Evolutionary conservation across 2,329 filamentous ascomycete genomes (phyloP).

Genomic region (Plectosphaerella cucumerina): DNA sequence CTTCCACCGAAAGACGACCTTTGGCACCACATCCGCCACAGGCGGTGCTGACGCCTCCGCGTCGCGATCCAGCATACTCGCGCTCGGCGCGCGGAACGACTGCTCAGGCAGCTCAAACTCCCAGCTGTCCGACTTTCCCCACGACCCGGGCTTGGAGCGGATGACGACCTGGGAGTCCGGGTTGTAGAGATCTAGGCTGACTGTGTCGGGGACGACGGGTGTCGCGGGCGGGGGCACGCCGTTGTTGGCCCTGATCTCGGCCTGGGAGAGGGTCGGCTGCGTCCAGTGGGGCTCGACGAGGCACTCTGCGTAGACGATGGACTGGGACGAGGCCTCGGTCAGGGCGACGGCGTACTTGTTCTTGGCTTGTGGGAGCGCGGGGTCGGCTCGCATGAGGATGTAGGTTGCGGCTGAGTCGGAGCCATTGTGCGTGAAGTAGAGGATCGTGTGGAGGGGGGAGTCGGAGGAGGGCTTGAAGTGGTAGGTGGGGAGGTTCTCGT

Average conservation of each 20-base stretch:
- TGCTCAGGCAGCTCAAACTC: constrained; percentile 89
- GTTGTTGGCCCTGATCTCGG: constrained; percentile 69
- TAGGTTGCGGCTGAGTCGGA: constrained; percentile 78
- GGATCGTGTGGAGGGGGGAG: constrained; percentile 51
- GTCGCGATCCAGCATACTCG: constrained; percentile 72
- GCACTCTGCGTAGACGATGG: constrained; percentile 84
- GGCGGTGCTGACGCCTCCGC: constrained; percentile 31
- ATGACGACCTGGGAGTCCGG: constrained; percentile 80
- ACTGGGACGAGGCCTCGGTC: constrained; percentile 74
- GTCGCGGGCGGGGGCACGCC: constrained; percentile 57
- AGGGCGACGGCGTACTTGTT: constrained; percentile 86
- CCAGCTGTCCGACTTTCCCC: constrained; percentile 78
- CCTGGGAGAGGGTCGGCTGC: constrained; percentile 74
- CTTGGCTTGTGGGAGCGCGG: constrained; percentile 61
- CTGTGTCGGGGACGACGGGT: constrained; percentile 71
- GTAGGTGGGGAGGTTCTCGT: constrained; percentile 86
- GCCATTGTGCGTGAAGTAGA: constrained; percentile 66
- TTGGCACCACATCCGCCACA: constrained; percentile 56
- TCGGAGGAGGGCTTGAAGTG: constrained; percentile 49
- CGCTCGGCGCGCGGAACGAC: constrained; percentile 76
- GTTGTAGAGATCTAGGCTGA: constrained; percentile 88
- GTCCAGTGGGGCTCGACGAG: constrained; percentile 81
- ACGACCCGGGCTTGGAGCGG: constrained; percentile 67
- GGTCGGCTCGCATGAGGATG: constrained; percentile 71
- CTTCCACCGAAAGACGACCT: constrained; percentile 83